phyloP scores from a whole-genome alignment of 331 rosid species.

The Arachis monticola region DNA sequence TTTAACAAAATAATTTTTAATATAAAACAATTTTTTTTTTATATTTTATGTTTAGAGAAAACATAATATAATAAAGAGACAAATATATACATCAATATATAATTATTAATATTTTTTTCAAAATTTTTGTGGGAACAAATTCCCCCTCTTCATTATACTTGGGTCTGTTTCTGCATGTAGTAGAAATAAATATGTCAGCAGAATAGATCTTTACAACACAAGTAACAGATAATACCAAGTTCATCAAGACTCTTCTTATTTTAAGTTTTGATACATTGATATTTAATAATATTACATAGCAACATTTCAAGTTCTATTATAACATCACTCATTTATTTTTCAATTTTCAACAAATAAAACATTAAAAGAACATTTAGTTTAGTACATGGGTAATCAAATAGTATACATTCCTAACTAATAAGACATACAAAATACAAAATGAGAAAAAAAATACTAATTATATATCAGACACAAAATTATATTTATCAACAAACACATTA shows the following conservation, averaged over 20 bases:
- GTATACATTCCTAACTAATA: neutral
- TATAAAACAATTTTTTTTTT: too few relatives aligned
- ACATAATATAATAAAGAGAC: too few relatives aligned
- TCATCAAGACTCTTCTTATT: neutral
- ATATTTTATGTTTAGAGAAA: too few relatives aligned
- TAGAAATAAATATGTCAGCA: neutral
- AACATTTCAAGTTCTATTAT: slow-evolving; percentile 11
- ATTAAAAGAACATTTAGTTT: neutral
- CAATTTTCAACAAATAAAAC: neutral
- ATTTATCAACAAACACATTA: neutral
- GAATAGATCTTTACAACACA: neutral
- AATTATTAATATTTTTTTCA: too few relatives aligned
- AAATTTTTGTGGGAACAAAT: too few relatives aligned
- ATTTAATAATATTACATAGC: neutral
- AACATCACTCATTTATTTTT: neutral
- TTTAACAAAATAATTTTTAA: too few relatives aligned
- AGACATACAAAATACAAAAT: neutral
- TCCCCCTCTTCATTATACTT: too few relatives aligned
- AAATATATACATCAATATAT: too few relatives aligned
- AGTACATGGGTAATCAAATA: slow-evolving; percentile 2
- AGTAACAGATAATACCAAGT: neutral
- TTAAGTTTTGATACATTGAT: neutral
- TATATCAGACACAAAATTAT: neutral
- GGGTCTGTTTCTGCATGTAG: too few relatives aligned
- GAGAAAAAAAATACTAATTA: neutral